These are phyloP conservation scores for Neohortaea acidophila DNA, from an alignment of 495 filamentous ascomycete species.

Conservation along the genomic window DNA sequence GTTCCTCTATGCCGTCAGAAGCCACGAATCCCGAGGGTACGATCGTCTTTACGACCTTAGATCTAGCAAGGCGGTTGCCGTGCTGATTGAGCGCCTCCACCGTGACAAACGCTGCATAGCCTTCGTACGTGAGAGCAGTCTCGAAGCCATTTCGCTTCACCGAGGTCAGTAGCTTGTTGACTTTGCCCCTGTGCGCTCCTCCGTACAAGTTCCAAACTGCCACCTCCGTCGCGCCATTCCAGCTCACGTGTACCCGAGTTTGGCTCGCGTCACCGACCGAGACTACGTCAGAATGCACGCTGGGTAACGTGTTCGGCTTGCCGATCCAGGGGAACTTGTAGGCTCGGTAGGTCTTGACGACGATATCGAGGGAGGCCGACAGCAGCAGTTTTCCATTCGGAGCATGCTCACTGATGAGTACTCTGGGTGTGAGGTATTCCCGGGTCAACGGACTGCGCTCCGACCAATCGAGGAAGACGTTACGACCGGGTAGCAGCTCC, in stretches of 20 bases:
- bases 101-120: constrained; percentile 1
- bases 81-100: background rate
- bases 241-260: constrained; percentile 8
- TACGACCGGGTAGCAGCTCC: constrained; percentile 6
- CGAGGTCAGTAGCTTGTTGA: too few relatives aligned
- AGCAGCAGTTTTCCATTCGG: constrained; percentile 5
- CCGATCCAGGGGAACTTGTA: constrained; percentile 8
- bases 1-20: too few relatives aligned
- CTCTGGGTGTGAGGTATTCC: too few relatives aligned
- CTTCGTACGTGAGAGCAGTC: constrained; percentile 2
- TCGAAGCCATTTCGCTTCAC: too few relatives aligned
- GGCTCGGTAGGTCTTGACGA: constrained; percentile 6
- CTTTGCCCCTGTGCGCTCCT: too few relatives aligned
- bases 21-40: background rate
- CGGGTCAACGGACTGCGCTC: too few relatives aligned
- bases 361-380: background rate
- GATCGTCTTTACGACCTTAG: background rate
- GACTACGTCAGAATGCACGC: background rate
- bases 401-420: constrained; percentile 5
- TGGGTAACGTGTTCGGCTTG: constrained; percentile 3
- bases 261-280: background rate
- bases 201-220: too few relatives aligned
- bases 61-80: background rate
- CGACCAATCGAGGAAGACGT: constrained; percentile 13
- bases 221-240: constrained; percentile 19